Conservation (phyloP, 495 filamentous ascomycete species). For the Thozetella sp. region DNA sequence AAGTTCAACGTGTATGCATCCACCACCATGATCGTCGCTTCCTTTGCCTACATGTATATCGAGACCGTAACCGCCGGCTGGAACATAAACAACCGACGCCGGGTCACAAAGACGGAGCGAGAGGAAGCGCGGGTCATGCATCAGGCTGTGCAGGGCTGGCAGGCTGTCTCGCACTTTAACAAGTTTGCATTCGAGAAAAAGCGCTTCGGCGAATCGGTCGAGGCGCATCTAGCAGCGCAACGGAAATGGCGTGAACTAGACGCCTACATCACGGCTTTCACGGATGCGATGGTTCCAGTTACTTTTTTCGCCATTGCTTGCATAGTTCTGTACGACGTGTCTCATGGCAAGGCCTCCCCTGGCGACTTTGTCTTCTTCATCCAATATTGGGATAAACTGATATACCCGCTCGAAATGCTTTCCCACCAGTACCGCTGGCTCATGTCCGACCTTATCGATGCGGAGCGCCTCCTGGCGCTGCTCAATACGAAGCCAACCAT, state of each 20-base stretch:
- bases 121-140: not conserved
- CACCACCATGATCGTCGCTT: not conserved
- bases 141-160: slow-evolving; percentile 5
- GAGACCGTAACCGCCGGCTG: not conserved
- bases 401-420: slow-evolving; percentile 1
- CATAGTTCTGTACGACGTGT: not conserved
- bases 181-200: not conserved
- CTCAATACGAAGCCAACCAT: slow-evolving; percentile 82
- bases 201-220: not conserved
- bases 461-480: slow-evolving; percentile 79
- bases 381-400: slow-evolving; percentile 7
- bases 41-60: not conserved
- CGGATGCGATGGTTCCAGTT: not conserved
- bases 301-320: not conserved
- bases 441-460: not conserved
- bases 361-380: slow-evolving; percentile 13
- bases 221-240: not conserved
- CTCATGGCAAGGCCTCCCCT: not conserved
- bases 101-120: not conserved
- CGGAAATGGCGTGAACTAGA: not conserved
- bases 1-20: not conserved
- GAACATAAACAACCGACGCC: not conserved
- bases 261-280: not conserved
- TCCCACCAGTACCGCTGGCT: not conserved
- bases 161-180: slow-evolving; percentile 11